Base-by-base conservation (phyloP, 228 moss, liverwort and hornwort species). In the Sphagnum magellanicum region DNA sequence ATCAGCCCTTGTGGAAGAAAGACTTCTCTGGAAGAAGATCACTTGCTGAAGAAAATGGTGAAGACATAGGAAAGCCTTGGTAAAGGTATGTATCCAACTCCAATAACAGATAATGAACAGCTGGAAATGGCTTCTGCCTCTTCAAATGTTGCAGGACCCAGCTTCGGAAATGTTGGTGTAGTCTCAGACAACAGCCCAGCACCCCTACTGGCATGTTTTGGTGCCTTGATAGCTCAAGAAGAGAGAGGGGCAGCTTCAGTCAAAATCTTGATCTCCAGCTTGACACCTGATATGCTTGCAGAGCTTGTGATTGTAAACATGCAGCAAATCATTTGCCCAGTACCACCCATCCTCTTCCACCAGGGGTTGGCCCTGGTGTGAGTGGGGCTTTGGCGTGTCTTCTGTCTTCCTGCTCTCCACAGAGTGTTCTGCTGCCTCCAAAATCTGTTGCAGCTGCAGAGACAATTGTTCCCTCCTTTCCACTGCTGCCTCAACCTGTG, bases 261-360 rank as follows among this genome's bases (percentile, higher is more conserved):
- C 71, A 90, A 98, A 67, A 85, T 93, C 66, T 84, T 98, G 59
- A 84, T 94, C 48, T 83, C 90, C 66, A 93, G 91, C 70, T 86
- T 94, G 75, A 90, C 98, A 67, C 84, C 93, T 76, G 93, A 98
- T 51, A 92, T 98, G 89, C 81, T 98, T 59, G 84, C 90, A 64
- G 94, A 94, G 72, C 89, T 98, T 72, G 98, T 98, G 59, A 90
- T 94, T 71, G 86, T 83, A 15, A 98, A 98, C 61, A 92, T 98
- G 94, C 76, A 75, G 68, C 87, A 32, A 2, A 32, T 32, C 87
- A 98, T 84, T 88, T 98, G 75, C 87, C 94, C 63, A 75, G 77
- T 57, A 69, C 77, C 62, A 74, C 81, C 70, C 83, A 87, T 75
- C 71, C 84, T 60, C 70, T 79, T 47, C 79, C 90, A 80, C 76